Conservation (phyloP, 2,329 filamentous ascomycete species). For the Thermomyces lanuginosus region DNA sequence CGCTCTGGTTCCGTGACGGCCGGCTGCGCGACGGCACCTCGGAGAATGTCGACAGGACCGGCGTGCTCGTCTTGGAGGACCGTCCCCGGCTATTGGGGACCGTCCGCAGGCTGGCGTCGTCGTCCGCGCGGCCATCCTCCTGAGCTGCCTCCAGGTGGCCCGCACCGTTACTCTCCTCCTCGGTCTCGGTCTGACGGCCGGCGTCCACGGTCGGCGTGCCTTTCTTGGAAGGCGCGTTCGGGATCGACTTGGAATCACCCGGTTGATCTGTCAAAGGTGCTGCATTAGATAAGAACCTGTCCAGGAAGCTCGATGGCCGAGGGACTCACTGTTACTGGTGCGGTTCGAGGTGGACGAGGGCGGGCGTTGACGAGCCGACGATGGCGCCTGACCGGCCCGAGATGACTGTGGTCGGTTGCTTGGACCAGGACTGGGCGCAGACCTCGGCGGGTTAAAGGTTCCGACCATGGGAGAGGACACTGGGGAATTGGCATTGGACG, state of each 20-base stretch:
- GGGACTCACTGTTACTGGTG: slow-evolving; percentile 35
- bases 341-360: slow-evolving; percentile 44
- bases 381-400: slow-evolving; percentile 60
- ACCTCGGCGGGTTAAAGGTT: slow-evolving; percentile 45
- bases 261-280: slow-evolving; percentile 15
- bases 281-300: slow-evolving; percentile 12
- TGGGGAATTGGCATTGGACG: slow-evolving; percentile 44
- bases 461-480: slow-evolving; percentile 61
- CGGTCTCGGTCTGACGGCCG: slow-evolving; percentile 14
- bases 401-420: slow-evolving; percentile 48
- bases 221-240: slow-evolving; percentile 21
- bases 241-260: slow-evolving; percentile 39
- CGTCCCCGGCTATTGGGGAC: slow-evolving; percentile 16
- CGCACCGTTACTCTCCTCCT: slow-evolving; percentile 5
- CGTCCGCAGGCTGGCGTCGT: slow-evolving; percentile 9
- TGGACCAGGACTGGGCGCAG: slow-evolving; percentile 45
- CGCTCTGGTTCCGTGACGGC: slow-evolving; percentile 21
- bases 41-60: slow-evolving; percentile 20
- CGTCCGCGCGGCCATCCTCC: slow-evolving; percentile 19
- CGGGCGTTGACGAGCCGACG: slow-evolving; percentile 43
- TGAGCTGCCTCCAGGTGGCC: slow-evolving; percentile 14
- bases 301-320: slow-evolving; percentile 16
- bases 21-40: slow-evolving; percentile 18
- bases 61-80: slow-evolving; percentile 27
- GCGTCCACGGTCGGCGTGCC: slow-evolving; percentile 11